Evolutionary conservation across 1,284 basidiomycete species (phyloP).

Genomic region (Paramarasmius palmivorus): DNA sequence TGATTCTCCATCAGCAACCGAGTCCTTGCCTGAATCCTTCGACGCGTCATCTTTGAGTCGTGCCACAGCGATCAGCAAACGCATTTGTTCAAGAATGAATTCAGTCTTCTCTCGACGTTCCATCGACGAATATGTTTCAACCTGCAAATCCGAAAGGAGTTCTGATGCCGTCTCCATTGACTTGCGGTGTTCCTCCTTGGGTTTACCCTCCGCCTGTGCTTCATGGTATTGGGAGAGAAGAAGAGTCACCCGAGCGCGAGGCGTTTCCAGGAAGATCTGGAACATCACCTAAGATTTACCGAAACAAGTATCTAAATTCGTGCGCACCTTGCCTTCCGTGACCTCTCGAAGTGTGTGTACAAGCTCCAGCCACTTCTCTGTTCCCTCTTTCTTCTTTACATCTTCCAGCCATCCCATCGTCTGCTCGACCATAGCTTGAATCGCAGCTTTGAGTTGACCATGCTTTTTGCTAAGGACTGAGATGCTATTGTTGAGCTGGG

Average conservation of each 20-base stretch:
- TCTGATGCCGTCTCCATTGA: conserved; percentile 84
- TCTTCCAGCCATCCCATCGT: conserved; percentile 80
- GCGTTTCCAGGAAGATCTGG: conserved; percentile 97
- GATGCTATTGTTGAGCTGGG: conserved; percentile 74
- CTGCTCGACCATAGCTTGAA: conserved; percentile 89
- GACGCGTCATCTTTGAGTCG: conserved; percentile 63
- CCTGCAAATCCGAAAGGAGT: conserved; percentile 91
- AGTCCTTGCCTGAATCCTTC: conserved; percentile 42
- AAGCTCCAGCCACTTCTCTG: conserved; percentile 82
- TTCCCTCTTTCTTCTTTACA: conserved; percentile 66
- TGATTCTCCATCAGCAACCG: conserved; percentile 68
- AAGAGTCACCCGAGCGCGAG: conserved; percentile 91
- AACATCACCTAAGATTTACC: conserved; percentile 6
- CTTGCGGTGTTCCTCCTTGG: conserved; percentile 54
- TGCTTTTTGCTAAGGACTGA: conserved; percentile 90
- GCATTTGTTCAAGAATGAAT: conserved; percentile 98
- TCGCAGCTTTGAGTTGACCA: conserved; percentile 91
- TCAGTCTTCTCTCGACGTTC: conserved; percentile 97
- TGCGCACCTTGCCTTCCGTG: conserved; percentile 89
- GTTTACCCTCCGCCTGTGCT: conserved; percentile 49
- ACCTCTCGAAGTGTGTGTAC: conserved; percentile 89
- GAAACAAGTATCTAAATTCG: neutral
- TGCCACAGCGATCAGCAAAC: conserved; percentile 76
- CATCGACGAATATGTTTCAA: conserved; percentile 99
- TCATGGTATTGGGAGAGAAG: conserved; percentile 86